Conservation (phyloP, 305 asterid species). For the Fraxinus greggii region DNA sequence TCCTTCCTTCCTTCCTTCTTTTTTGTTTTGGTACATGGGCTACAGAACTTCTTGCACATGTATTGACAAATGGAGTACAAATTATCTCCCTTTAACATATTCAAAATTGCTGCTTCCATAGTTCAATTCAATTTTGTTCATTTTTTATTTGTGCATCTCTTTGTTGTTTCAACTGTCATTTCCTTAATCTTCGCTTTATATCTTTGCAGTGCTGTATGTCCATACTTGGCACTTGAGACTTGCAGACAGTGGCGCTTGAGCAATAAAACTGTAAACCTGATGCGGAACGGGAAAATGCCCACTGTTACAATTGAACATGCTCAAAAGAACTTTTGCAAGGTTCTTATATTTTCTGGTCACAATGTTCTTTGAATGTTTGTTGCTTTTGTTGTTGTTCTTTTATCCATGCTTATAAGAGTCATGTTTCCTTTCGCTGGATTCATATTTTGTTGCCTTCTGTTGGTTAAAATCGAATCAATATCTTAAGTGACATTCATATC, state of each 20-base stretch:
- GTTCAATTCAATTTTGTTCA: background rate
- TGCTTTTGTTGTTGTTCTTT: background rate
- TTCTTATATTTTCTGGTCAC: constrained; percentile 25
- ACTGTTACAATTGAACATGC: constrained; percentile 95
- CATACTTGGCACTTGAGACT: constrained; percentile 96
- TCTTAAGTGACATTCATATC: background rate
- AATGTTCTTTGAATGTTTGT: background rate
- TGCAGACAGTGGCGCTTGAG: constrained; percentile 99
- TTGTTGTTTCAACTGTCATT: background rate
- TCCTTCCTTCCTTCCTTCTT: background rate
- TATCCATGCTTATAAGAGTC: background rate
- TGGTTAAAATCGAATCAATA: background rate
- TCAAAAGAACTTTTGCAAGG: constrained; percentile 94
- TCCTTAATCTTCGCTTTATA: background rate
- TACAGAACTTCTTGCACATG: background rate
- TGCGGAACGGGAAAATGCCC: constrained; percentile 99
- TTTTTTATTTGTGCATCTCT: background rate
- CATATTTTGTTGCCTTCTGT: background rate
- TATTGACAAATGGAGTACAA: background rate
- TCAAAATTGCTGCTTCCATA: background rate
- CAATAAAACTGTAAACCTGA: constrained; percentile 91
- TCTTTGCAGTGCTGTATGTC: constrained; percentile 82
- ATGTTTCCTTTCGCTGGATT: background rate
- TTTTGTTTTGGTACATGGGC: background rate
- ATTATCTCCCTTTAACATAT: background rate